Evolutionary conservation across 768 basidiomycete genomes (phyloP), one percentile per base, ranked within the genome.

Genomic region (Tremella yokohamensis): DNA sequence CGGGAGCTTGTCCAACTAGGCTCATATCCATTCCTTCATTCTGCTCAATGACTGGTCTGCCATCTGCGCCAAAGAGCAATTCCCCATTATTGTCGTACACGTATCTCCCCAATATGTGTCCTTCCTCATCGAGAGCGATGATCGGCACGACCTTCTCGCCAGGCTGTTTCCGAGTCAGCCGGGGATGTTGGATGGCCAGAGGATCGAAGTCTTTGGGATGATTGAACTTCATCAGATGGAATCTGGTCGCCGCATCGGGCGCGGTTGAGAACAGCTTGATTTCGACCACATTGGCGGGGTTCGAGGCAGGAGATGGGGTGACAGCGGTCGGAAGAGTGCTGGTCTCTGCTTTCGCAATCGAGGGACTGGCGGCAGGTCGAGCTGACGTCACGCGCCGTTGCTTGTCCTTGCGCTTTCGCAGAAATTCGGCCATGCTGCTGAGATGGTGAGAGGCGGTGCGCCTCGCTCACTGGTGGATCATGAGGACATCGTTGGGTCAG

Each of bases 401-500:
- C 56, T 69, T 72, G 54, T 66, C 70, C 42, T 65, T 69, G 40
- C 65, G 55, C 59, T 69, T 68, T n/a, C 67, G 54, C 12, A 71
- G 64, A 65, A 72, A 66, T 29, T 68, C 68, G n/a, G 62, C 54
- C 68, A 72, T 65, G 49, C 37, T 18, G 26, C 9, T 12, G 34
- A 48, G 8, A 9, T 6, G 52, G 40, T 40, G 18, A 29, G 20
- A 51, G 37, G 56, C 29, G 8, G 38, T 8, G 13, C 20, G 38
- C 40, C 22, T 40, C 20, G 38, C 34, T 26, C 9, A 45, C 42
- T 45, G 42, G 42, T 18, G 7, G 22, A 16, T n/a, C 42, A 45
- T 24, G 13, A 54, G 38, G 34, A 18, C 37, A n/a, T 15, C n/a
- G 11, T 8, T 39, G 7, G 8, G 8, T 39, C 54, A n/a, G 3